phyloP scores from a whole-genome alignment of 2,329 filamentous ascomycete species.

The Cordyceps pruinosa region DNA sequence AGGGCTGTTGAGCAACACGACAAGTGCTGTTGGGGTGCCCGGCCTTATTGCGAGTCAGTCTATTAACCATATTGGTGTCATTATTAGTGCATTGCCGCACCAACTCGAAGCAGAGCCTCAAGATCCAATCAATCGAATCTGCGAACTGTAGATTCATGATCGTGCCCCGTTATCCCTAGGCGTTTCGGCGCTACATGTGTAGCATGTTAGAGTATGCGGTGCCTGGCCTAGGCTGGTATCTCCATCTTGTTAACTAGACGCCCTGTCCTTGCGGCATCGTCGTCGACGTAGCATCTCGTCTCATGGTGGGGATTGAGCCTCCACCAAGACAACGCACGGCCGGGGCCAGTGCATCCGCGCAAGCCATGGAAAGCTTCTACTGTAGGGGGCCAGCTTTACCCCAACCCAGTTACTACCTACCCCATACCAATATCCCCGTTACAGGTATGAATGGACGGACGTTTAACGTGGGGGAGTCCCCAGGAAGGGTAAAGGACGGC shows the following conservation, averaged over 20 bases:
- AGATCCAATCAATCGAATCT: not conserved
- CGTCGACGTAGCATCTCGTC: not conserved
- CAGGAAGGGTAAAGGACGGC: too few species aligned
- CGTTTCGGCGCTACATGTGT: not conserved
- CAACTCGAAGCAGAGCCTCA: not conserved
- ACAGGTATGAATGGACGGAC: too few species aligned
- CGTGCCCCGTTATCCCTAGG: not conserved
- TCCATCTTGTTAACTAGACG: not conserved
- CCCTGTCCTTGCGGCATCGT: not conserved
- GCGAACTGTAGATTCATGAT: not conserved
- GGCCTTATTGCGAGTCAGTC: too few species aligned
- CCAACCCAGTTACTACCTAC: slow-evolving; percentile 6
- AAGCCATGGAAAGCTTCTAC: not conserved
- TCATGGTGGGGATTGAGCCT: not conserved
- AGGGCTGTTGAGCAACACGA: too few species aligned
- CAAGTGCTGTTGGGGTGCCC: too few species aligned
- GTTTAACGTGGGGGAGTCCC: too few species aligned
- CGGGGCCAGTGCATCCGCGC: not conserved
- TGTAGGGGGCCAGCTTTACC: not conserved
- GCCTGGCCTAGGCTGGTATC: not conserved
- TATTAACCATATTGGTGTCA: too few species aligned
- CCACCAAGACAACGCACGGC: not conserved
- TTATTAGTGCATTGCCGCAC: not conserved
- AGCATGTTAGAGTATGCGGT: not conserved
- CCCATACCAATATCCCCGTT: too few species aligned